Evolutionary conservation across 202 grass and related monocot genomes (phyloP).

Genomic region (Dendrocalamus latiflorus): DNA sequence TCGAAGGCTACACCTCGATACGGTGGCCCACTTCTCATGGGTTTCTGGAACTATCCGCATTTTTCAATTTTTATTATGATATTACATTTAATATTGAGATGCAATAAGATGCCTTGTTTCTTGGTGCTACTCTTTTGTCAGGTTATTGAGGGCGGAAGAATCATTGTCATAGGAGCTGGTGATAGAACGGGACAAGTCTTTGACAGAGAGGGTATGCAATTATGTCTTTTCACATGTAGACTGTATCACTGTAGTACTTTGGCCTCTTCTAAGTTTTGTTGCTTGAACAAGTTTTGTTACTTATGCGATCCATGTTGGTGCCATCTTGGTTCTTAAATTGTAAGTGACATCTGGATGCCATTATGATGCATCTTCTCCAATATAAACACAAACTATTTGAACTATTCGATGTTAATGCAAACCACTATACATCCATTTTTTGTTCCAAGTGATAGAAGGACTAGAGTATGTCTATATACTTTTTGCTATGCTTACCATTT

Average conservation of each 20-base stretch:
- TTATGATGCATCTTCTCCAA: not conserved
- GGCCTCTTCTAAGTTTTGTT: not conserved
- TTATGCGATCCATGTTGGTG: not conserved
- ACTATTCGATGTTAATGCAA: not conserved
- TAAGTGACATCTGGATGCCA: not conserved
- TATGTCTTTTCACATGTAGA: not conserved
- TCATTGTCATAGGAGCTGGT: slow-evolving; percentile 29
- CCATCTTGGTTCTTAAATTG: not conserved
- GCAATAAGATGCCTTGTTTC: too few species aligned
- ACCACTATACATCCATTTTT: not conserved
- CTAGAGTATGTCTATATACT: not conserved
- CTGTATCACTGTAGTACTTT: not conserved
- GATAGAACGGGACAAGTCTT: slow-evolving; percentile 52
- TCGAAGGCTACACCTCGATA: too few species aligned
- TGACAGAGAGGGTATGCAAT: slow-evolving; percentile 65
- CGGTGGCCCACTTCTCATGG: not conserved
- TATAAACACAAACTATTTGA: not conserved
- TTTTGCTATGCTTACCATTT: not conserved
- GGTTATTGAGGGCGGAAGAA: slow-evolving; percentile 44
- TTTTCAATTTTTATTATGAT: not conserved
- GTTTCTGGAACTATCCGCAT: not conserved
- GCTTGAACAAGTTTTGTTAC: not conserved
- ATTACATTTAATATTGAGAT: not conserved
- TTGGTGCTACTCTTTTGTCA: slow-evolving; percentile 26
- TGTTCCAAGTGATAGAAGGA: not conserved